A percentile compares a stretch with the other conserved stretches of the same genome.
These are phyloP conservation scores for Sugiyamaella castrensis DNA, from an alignment of 1,139 yeast genomes.

Conservation along the genomic window DNA sequence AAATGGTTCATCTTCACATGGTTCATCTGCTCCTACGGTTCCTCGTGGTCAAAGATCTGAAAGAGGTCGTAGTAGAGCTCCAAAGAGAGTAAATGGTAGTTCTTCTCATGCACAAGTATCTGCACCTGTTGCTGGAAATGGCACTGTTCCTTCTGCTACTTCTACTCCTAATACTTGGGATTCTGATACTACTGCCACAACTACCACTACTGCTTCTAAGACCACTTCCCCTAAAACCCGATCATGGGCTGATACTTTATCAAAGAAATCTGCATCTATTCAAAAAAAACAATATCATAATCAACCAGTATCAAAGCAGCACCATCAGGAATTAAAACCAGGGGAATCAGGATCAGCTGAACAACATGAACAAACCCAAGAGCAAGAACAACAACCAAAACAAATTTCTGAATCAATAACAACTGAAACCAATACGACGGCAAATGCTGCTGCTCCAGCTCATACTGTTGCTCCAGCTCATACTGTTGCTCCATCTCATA, in stretches of 20 bases:
- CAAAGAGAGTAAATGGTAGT: conserved; percentile 19
- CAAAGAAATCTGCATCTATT: conserved; percentile 22
- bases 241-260: conserved; percentile 31
- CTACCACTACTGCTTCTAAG: conserved; percentile 16
- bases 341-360: too few relatives aligned
- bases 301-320: conserved; percentile 11
- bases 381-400: conserved; percentile 4
- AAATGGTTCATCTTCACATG: conserved; percentile 10
- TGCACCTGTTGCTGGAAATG: not conserved
- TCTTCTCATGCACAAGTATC: not conserved
- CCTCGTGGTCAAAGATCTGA: conserved; percentile 19
- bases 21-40: conserved; percentile 1
- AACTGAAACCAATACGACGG: conserved; percentile 9
- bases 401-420: conserved; percentile 1
- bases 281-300: too few relatives aligned
- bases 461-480: conserved; percentile 1
- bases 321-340: too few relatives aligned
- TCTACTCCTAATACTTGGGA: conserved; percentile 11
- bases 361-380: not conserved
- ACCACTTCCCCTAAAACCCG: conserved; percentile 20
- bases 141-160: conserved; percentile 5
- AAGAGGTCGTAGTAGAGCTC: conserved; percentile 22
- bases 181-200: conserved; percentile 14
- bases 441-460: not conserved
- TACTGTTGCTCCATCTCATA: conserved; percentile 1